phyloP scores from a whole-genome alignment of 2,329 filamentous ascomycete genomes.

The Ramularia collo-cygni region DNA sequence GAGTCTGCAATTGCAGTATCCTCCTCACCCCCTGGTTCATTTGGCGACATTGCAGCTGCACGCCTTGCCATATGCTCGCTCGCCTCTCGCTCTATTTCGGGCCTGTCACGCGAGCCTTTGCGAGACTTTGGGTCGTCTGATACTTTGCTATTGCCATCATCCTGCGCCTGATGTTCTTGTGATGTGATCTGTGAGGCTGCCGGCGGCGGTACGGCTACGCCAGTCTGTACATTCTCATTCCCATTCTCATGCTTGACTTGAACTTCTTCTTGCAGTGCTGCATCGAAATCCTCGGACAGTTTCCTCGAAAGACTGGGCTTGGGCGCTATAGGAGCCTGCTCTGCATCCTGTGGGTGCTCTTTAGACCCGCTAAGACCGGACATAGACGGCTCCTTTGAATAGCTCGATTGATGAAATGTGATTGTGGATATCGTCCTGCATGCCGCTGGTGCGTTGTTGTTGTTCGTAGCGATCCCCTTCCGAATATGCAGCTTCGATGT shows the following conservation, averaged over 20 bases:
- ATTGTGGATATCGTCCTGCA: background rate
- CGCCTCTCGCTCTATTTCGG: slow-evolving; percentile 24
- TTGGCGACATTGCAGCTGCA: slow-evolving; percentile 22
- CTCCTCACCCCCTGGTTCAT: slow-evolving; percentile 3
- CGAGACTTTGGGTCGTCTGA: background rate
- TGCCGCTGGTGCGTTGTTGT: too few relatives aligned
- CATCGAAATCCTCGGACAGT: slow-evolving; percentile 11
- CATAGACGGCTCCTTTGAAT: slow-evolving; percentile 19
- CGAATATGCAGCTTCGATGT: too few relatives aligned
- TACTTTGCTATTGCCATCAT: slow-evolving; percentile 1
- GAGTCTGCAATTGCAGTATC: slow-evolving; percentile 1
- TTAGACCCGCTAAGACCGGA: slow-evolving; percentile 17
- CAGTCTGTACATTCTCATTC: slow-evolving; percentile 5
- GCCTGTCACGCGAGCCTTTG: slow-evolving; percentile 8
- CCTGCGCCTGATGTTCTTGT: background rate
- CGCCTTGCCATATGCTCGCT: slow-evolving; percentile 26
- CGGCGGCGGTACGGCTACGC: slow-evolving; percentile 2
- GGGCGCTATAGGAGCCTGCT: slow-evolving; percentile 14
- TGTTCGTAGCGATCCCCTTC: too few relatives aligned
- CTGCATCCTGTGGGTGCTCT: slow-evolving; percentile 11
- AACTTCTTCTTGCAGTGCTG: slow-evolving; percentile 2
- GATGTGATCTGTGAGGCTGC: background rate
- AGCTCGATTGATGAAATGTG: background rate
- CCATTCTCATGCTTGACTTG: slow-evolving; percentile 3
- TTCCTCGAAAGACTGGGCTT: slow-evolving; percentile 9